Evolutionary conservation across 306 rosid species (phyloP), one percentile per base, ranked within the genome.

Genomic region (Herpetospermum pedunculosum): DNA sequence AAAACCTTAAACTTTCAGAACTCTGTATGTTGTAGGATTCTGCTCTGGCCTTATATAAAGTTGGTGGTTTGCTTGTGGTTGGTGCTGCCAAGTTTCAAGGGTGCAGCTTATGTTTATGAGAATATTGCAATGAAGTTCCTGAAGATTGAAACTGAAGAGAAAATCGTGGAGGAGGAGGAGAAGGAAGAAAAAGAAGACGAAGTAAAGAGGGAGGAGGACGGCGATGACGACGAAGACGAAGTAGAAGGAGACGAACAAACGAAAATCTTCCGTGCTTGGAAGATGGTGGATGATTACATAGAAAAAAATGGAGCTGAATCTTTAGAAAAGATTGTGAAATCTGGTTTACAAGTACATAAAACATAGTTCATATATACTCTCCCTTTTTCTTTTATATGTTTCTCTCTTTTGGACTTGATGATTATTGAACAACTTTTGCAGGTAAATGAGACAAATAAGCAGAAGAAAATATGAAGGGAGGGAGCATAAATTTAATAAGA

Each of bases 61-160:
- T 75, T 95, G 15, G 53, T 91, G 82, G 78, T 88, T 73, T 89
- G 96, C 83, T 41, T 79, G 72, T 95, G 97, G 99, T 25, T 95
- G 60, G 96, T 87, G 38, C 73, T 91, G 74, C 99, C 99, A 4
- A 77, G 73, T 75, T 95, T 91, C 88, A 95, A 89, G 70, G 97
- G 97, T 38, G 96, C 97, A 38, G 95, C 99, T 5, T 95, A 91
- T 76, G 77, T 94, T 72, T 88, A 88, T 25, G 95, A 78, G 78
- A 91, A 89, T 60, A 59, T 63, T 60, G 98, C 81, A 72, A 90
- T 89, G 64, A 78, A 83, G 75, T 93, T 84, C 59, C 77, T 91
- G 34, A 3, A 10, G 43, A 15, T 70, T 49, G 74, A 46, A 46
- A 28, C 15, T 10, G 53, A 44, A 28, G 74, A 70, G 16, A 47